Conservation (phyloP, 352 stramenopile species). For the Pythium guiyangense region DNA sequence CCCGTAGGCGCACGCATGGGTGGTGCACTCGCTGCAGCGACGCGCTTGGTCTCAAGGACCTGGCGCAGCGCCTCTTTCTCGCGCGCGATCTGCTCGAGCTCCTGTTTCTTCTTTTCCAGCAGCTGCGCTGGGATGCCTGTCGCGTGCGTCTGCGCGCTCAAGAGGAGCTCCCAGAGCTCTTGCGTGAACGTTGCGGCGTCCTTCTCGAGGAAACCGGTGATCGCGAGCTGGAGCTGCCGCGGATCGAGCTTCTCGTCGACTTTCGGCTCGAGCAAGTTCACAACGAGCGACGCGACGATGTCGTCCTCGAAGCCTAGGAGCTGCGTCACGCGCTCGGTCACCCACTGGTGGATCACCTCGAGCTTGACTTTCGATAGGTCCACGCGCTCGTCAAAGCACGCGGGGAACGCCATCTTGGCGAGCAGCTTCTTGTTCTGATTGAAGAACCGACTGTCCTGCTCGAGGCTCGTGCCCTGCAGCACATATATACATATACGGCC, state of each 20-base stretch:
- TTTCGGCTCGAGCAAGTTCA: slow-evolving; percentile 81
- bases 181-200: slow-evolving; percentile 78
- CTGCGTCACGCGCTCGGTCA: slow-evolving; percentile 81
- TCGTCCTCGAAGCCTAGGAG: slow-evolving; percentile 91
- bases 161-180: slow-evolving; percentile 88
- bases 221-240: slow-evolving; percentile 82
- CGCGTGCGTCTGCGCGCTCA: slow-evolving; percentile 85
- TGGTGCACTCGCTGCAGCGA: slow-evolving; percentile 15
- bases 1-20: not conserved
- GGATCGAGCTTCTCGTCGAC: slow-evolving; percentile 75
- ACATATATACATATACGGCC: no score
- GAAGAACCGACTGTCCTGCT: slow-evolving; percentile 85
- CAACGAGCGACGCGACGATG: slow-evolving; percentile 83
- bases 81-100: slow-evolving; percentile 59
- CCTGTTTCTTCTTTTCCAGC: slow-evolving; percentile 89
- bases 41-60: slow-evolving; percentile 53
- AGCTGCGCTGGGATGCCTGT: slow-evolving; percentile 85
- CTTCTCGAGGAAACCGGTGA: slow-evolving; percentile 92
- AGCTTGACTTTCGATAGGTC: slow-evolving; percentile 89
- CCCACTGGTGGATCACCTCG: slow-evolving; percentile 88
- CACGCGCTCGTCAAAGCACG: slow-evolving; percentile 73
- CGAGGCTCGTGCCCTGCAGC: slow-evolving; percentile 47
- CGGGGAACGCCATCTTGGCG: slow-evolving; percentile 76
- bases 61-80: slow-evolving; percentile 58
- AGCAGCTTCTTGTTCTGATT: slow-evolving; percentile 89